These are phyloP conservation scores for Perilla frutescens DNA, from an alignment of 257 asterid genomes.

Conservation along the genomic window DNA sequence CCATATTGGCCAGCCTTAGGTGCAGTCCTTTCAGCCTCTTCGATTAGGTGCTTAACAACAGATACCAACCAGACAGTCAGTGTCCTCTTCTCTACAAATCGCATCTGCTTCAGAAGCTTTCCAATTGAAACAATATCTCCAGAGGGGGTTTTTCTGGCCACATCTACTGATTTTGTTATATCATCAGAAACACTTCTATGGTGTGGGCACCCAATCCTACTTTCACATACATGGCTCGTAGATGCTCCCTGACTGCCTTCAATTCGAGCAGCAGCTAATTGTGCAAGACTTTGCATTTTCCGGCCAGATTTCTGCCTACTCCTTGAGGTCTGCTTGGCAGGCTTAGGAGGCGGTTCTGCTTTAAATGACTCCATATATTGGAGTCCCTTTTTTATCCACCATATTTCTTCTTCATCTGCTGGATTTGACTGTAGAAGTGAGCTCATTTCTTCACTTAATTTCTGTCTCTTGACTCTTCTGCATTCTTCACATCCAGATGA, in stretches of 20 bases:
- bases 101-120: conserved; percentile 73
- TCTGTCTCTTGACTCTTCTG: conserved; percentile 82
- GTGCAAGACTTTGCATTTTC: conserved; percentile 96
- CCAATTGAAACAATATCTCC: conserved; percentile 76
- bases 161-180: conserved; percentile 59
- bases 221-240: conserved; percentile 93
- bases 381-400: conserved; percentile 91
- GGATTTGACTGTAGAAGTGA: conserved; percentile 53
- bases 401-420: conserved; percentile 76
- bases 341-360: conserved; percentile 92
- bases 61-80: conserved; percentile 74
- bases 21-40: conserved; percentile 74
- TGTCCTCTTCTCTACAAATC: conserved; percentile 73
- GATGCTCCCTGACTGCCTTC: conserved; percentile 99
- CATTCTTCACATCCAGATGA: conserved; percentile 96
- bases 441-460: conserved; percentile 71
- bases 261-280: conserved; percentile 92
- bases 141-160: conserved; percentile 47
- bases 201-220: conserved; percentile 77
- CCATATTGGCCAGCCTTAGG: conserved; percentile 73
- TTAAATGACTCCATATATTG: conserved; percentile 67
- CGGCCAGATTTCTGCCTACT: conserved; percentile 91
- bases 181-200: conserved; percentile 71
- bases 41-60: conserved; percentile 71
- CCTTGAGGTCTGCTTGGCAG: conserved; percentile 76